phyloP scores from a whole-genome alignment of 1,284 basidiomycete genomes.

The Moniliella sp. region DNA sequence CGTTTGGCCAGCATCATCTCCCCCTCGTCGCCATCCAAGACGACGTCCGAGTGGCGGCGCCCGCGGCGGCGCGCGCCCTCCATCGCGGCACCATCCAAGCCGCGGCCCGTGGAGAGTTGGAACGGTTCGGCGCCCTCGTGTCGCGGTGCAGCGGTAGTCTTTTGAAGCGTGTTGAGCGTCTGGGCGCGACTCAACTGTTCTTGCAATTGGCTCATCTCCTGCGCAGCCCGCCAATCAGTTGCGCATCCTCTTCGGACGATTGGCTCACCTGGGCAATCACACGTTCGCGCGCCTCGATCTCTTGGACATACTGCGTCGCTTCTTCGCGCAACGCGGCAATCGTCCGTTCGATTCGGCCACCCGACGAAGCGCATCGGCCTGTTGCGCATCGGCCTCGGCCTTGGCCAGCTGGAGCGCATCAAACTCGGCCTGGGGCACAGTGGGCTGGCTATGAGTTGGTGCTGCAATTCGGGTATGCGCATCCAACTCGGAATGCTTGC shows the following conservation, averaged over 20 bases:
- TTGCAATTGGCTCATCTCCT: conserved; percentile 69
- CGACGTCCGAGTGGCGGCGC: conserved; percentile 57
- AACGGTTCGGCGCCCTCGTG: conserved; percentile 23
- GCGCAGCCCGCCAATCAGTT: conserved; percentile 66
- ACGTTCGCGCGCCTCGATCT: conserved; percentile 51
- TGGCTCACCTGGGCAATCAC: conserved; percentile 20
- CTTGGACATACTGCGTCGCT: conserved; percentile 45
- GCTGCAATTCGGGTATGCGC: conserved; percentile 53
- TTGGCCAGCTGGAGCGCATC: conserved; percentile 59
- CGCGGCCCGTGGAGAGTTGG: conserved; percentile 28
- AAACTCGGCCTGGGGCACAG: conserved; percentile 51
- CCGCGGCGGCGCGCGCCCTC: conserved; percentile 36
- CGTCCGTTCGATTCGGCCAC: conserved; percentile 57
- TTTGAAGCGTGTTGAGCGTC: conserved; percentile 38
- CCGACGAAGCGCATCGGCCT: conserved; percentile 55
- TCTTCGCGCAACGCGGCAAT: conserved; percentile 47
- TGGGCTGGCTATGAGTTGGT: conserved; percentile 48
- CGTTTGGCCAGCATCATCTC: conserved; percentile 53
- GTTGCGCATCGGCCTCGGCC: conserved; percentile 54
- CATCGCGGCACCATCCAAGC: conserved; percentile 15
- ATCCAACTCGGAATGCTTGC: conserved; percentile 74
- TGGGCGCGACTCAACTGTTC: conserved; percentile 88
- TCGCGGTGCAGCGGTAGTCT: conserved; percentile 29
- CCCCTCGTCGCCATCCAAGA: conserved; percentile 48
- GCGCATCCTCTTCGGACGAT: conserved; percentile 49